These are phyloP conservation scores for Cylindrodendrum hubeiense DNA, from an alignment of 2,329 filamentous ascomycete species.

Conservation along the genomic window DNA sequence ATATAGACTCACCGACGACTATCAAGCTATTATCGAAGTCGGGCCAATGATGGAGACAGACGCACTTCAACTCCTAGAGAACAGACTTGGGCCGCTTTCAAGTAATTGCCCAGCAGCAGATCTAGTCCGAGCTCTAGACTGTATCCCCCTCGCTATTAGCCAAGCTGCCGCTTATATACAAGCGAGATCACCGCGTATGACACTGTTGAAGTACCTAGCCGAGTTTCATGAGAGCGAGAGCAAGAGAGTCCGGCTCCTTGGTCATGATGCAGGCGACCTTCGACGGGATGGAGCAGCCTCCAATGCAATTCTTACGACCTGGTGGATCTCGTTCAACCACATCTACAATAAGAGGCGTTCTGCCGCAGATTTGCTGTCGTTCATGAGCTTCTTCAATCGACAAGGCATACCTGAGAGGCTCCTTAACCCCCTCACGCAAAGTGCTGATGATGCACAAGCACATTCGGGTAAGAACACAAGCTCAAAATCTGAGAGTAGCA, in stretches of 20 bases:
- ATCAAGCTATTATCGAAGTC: no score
- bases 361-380: slow-evolving; percentile 6
- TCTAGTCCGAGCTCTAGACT: background rate
- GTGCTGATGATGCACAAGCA: no score
- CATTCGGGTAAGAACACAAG: background rate
- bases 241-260: slow-evolving; percentile 41
- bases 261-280: slow-evolving; percentile 40
- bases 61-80: background rate
- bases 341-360: slow-evolving; percentile 14
- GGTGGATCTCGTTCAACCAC: slow-evolving; percentile 26
- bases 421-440: no score
- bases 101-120: no score
- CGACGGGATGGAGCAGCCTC: slow-evolving; percentile 27
- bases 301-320: slow-evolving; percentile 20
- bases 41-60: background rate
- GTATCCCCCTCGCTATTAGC: slow-evolving; percentile 14
- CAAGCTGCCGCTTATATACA: slow-evolving; percentile 1
- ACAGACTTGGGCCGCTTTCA: background rate
- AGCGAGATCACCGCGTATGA: no score
- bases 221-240: slow-evolving; percentile 45
- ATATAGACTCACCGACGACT: no score
- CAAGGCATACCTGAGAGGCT: slow-evolving; percentile 17
- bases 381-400: slow-evolving; percentile 34
- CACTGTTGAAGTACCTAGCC: slow-evolving; percentile 44
- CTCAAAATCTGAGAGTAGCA: background rate